Percentiles rank a stretch among this genome's conserved stretches.
phyloP scores from a whole-genome alignment of 1,284 basidiomycete species.

The Bondarzewia mesenterica region DNA sequence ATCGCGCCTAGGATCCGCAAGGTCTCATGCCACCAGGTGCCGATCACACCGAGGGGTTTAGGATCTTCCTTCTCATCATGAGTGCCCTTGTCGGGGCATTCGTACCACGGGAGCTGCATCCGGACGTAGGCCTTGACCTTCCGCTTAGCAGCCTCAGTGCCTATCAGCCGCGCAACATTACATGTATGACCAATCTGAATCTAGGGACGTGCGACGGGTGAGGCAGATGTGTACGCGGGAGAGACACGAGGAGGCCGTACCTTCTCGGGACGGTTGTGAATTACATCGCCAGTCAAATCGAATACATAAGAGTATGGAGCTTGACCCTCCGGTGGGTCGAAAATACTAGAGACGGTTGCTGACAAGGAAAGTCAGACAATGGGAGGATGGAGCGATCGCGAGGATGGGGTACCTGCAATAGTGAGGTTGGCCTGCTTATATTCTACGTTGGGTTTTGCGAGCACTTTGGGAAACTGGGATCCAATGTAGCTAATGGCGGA shows the following conservation, averaged over 20 bases:
- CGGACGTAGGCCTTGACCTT: slow-evolving; percentile 74
- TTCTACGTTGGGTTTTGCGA: slow-evolving; percentile 62
- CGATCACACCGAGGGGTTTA: slow-evolving; percentile 66
- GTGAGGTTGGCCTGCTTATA: slow-evolving; percentile 81
- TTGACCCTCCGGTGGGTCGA: slow-evolving; percentile 61
- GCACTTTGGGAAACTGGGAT: slow-evolving; percentile 60
- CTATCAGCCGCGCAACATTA: slow-evolving; percentile 61
- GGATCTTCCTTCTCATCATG: slow-evolving; percentile 71
- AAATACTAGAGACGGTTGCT: slow-evolving; percentile 60
- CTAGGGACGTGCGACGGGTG: slow-evolving; percentile 23
- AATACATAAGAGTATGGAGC: slow-evolving; percentile 68
- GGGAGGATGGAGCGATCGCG: slow-evolving; percentile 7
- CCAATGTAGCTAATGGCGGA: slow-evolving; percentile 64
- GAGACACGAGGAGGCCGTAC: slow-evolving; percentile 31
- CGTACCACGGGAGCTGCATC: slow-evolving; percentile 78
- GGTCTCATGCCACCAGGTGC: slow-evolving; percentile 89
- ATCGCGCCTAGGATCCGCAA: slow-evolving; percentile 72
- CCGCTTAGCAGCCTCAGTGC: slow-evolving; percentile 56
- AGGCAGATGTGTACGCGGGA: not conserved
- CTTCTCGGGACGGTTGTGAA: slow-evolving; percentile 71
- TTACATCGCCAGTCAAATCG: slow-evolving; percentile 77
- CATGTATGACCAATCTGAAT: slow-evolving; percentile 77
- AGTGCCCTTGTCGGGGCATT: slow-evolving; percentile 58
- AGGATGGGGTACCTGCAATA: slow-evolving; percentile 44
- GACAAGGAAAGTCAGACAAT: slow-evolving; percentile 3